A percentile compares a stretch with the other conserved stretches of the same genome.
Evolutionary conservation across 306 rosid species (phyloP).

Genomic region (Delonix regia): DNA sequence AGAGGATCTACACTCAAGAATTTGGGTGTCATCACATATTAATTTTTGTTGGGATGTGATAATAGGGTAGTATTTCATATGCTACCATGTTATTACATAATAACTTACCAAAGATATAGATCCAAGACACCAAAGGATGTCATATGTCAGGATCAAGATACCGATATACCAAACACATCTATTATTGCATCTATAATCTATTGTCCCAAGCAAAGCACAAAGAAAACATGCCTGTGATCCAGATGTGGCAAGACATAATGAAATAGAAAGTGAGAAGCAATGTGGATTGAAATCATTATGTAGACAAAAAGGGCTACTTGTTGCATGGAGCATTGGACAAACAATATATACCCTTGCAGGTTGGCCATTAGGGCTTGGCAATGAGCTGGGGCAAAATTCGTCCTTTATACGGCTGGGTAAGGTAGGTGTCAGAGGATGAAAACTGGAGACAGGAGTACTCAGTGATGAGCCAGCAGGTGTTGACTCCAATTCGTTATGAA

Average conservation of each 20-base stretch:
- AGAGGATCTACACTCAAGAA: too few species aligned
- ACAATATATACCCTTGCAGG: conserved; percentile 71
- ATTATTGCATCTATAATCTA: neutral
- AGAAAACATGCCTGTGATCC: neutral
- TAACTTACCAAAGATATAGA: neutral
- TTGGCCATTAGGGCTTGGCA: conserved; percentile 80
- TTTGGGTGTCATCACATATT: neutral
- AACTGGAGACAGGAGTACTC: conserved; percentile 59
- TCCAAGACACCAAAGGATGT: neutral
- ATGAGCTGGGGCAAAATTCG: conserved; percentile 77
- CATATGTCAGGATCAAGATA: neutral
- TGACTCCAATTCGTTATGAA: conserved; percentile 84
- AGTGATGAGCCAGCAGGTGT: conserved; percentile 66
- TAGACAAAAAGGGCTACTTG: too few species aligned
- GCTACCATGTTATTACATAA: neutral
- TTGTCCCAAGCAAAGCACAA: neutral
- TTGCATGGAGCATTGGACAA: too few species aligned
- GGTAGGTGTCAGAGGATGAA: conserved; percentile 85
- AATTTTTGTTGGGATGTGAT: neutral
- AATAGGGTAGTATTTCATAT: neutral
- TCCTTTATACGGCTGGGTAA: conserved; percentile 78
- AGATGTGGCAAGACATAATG: too few species aligned
- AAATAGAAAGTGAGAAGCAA: neutral
- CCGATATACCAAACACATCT: neutral
- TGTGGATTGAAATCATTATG: too few species aligned